Conservation (phyloP, 345 rosid genomes). For the Syzygium grande region DNA sequence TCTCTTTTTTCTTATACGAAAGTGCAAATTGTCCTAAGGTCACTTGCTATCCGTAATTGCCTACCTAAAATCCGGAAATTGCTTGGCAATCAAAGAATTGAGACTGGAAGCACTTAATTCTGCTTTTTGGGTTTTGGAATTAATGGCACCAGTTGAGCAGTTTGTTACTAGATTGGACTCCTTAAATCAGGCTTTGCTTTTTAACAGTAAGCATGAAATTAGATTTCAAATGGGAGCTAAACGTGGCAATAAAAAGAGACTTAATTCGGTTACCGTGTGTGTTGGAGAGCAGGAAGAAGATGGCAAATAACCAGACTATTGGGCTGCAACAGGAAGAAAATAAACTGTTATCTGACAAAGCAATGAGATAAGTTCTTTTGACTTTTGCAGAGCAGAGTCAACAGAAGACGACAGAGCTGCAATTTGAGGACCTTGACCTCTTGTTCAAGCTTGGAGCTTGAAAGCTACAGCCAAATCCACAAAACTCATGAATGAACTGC, state of each 20-base stretch:
- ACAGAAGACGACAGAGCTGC: not conserved
- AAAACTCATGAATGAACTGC: not conserved
- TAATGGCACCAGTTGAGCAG: not conserved
- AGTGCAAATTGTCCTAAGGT: not conserved
- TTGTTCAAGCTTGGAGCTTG: not conserved
- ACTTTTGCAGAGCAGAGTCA: not conserved
- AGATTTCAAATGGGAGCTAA: not conserved
- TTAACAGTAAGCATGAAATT: not conserved
- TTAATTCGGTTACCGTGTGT: constrained; percentile 12
- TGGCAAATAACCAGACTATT: constrained; percentile 24
- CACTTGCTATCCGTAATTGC: not conserved
- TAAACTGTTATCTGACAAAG: not conserved
- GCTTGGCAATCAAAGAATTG: not conserved
- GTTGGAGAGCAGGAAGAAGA: constrained; percentile 24
- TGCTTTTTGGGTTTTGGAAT: not conserved
- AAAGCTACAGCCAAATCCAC: not conserved
- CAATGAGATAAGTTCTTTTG: not conserved
- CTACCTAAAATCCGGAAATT: not conserved
- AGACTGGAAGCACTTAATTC: not conserved
- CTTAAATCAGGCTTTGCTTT: not conserved
- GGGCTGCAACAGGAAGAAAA: constrained; percentile 13
- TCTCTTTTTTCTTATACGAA: too few relatives aligned
- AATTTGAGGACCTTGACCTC: not conserved
- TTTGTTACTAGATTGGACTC: not conserved
- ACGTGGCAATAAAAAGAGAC: not conserved